A percentile compares a stretch with the other conserved stretches of the same genome.
phyloP scores from a whole-genome alignment of 768 basidiomycete genomes.

The Rhodotorula taiwanensis region DNA sequence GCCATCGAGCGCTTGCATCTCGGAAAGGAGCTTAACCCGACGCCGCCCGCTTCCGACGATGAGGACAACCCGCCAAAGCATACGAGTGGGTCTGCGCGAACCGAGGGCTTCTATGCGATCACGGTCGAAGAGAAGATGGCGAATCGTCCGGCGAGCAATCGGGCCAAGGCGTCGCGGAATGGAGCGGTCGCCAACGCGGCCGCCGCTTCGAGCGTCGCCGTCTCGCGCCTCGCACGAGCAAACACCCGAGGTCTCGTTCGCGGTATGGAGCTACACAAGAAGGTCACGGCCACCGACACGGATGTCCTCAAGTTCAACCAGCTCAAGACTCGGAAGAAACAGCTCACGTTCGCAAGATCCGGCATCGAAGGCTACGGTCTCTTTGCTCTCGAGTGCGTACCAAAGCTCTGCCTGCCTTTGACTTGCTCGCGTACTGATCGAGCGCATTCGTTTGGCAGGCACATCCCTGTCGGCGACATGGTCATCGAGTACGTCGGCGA shows the following conservation, averaged over 20 bases:
- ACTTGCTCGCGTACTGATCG: not conserved
- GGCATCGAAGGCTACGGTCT: constrained; percentile 96
- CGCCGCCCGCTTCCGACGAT: constrained; percentile 34
- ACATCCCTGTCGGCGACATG: constrained; percentile 86
- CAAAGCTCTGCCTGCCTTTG: not conserved
- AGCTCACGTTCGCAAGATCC: constrained; percentile 79
- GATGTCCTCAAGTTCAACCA: constrained; percentile 91
- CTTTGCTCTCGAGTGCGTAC: constrained; percentile 76
- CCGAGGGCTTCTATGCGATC: constrained; percentile 93
- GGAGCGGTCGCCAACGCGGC: constrained; percentile 53
- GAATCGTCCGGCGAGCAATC: constrained; percentile 61
- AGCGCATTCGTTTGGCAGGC: constrained; percentile 1
- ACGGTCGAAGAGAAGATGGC: constrained; percentile 36
- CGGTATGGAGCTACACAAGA: constrained; percentile 88
- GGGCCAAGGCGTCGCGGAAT: constrained; percentile 52
- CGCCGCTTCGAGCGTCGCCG: constrained; percentile 59
- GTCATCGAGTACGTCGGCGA: constrained; percentile 99
- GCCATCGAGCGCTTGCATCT: constrained; percentile 40
- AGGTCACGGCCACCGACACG: constrained; percentile 54
- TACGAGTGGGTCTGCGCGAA: constrained; percentile 75
- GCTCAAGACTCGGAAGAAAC: constrained; percentile 94
- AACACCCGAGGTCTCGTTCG: constrained; percentile 84
- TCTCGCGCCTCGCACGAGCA: constrained; percentile 66
- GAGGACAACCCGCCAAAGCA: constrained; percentile 56
- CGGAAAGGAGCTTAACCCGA: constrained; percentile 29